Conservation (phyloP, 257 asterid species). For the Solanum chaucha region DNA sequence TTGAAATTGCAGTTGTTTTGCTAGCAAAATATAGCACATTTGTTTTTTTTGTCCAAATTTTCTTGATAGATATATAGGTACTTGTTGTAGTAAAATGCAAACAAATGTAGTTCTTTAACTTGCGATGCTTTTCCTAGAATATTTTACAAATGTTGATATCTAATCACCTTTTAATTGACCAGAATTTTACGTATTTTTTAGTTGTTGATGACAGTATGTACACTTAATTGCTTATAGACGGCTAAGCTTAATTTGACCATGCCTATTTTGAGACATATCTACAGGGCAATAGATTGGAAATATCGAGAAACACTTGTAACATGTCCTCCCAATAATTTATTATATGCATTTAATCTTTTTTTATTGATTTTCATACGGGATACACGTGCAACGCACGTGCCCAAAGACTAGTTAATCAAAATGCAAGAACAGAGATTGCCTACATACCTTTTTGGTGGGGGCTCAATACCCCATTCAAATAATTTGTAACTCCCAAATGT, state of each 20-base stretch:
- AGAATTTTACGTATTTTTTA: too few species aligned
- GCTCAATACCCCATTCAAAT: slow-evolving; percentile 52
- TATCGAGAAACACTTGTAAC: not conserved
- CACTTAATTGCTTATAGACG: not conserved
- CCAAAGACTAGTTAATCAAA: not conserved
- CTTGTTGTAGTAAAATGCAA: not conserved
- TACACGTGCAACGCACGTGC: too few species aligned
- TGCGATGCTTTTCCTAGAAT: too few species aligned
- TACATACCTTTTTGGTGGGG: slow-evolving; percentile 47
- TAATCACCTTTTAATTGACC: too few species aligned
- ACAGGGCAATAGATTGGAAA: not conserved
- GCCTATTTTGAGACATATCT: not conserved
- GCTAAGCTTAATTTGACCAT: not conserved
- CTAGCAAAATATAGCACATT: too few species aligned
- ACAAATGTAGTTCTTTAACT: not conserved
- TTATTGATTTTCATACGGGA: too few species aligned
- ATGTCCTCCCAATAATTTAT: too few species aligned
- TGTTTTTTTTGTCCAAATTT: too few species aligned
- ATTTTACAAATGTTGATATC: not conserved
- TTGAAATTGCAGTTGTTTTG: too few species aligned
- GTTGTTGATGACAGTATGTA: not conserved
- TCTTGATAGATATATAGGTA: not conserved
- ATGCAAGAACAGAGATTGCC: not conserved
- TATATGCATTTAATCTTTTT: too few species aligned
- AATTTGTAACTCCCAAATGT: slow-evolving; percentile 68